These are phyloP conservation scores for Aspergillus aculeatus DNA, from an alignment of 2,329 filamentous ascomycete species.

Conservation along the genomic window DNA sequence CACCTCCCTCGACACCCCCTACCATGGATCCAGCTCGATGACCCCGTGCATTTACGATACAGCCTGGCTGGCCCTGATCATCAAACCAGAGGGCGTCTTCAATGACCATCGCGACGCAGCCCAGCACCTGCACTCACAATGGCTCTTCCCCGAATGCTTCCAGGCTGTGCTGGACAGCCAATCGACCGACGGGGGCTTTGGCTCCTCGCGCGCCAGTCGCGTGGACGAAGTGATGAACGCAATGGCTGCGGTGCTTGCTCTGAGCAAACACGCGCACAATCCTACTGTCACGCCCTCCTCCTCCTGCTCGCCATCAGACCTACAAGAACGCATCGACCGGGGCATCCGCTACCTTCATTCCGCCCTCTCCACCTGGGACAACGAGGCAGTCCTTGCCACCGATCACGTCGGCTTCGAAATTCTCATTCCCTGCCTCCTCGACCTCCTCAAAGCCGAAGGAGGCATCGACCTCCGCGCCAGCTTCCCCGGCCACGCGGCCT, in stretches of 20 bases:
- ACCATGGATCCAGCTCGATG: constrained; percentile 1
- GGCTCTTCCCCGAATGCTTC: constrained; percentile 5
- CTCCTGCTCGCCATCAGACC: not conserved
- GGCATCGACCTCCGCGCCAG: not conserved
- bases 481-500: not conserved
- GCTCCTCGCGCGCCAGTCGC: not conserved
- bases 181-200: not conserved
- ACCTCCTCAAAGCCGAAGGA: not conserved
- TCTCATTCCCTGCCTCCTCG: not conserved
- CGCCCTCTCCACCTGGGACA: not conserved
- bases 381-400: not conserved
- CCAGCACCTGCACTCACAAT: not conserved
- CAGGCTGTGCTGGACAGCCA: not conserved
- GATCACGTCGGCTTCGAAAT: not conserved
- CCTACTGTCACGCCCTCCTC: not conserved
- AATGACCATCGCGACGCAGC: no score
- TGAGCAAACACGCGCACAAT: not conserved
- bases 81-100: not conserved
- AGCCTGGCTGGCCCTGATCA: constrained; percentile 5
- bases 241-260: constrained; percentile 5
- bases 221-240: constrained; percentile 2
- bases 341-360: not conserved
- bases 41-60: constrained; percentile 1
- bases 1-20: not conserved
- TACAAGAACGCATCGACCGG: not conserved